A percentile compares a stretch with the other conserved stretches of the same genome.
Conservation (phyloP, 108 stramenopile species). For the Fragilariopsis cylindrus region DNA sequence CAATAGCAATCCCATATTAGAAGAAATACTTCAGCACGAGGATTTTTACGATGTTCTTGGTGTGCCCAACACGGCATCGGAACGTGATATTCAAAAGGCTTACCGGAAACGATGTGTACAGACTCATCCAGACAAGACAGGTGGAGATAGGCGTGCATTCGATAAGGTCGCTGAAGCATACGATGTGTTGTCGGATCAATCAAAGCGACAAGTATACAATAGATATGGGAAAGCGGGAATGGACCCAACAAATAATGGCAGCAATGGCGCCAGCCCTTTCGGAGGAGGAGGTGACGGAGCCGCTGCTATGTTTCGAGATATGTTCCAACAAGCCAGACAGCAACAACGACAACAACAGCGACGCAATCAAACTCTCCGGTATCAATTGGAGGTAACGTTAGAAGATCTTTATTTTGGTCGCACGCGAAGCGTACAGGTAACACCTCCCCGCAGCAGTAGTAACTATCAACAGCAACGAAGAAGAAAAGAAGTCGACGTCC, state of each 20-base stretch:
- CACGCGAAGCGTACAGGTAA: conserved; percentile 48
- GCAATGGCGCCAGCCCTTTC: conserved; percentile 13
- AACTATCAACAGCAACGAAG: conserved; percentile 23
- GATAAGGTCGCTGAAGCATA: conserved; percentile 94
- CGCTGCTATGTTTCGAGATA: conserved; percentile 19
- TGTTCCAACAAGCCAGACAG: conserved; percentile 24
- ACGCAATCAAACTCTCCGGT: conserved; percentile 62
- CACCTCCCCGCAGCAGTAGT: conserved; percentile 40
- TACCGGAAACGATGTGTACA: conserved; percentile 86
- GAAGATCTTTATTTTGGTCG: conserved; percentile 81
- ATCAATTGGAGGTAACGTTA: conserved; percentile 74
- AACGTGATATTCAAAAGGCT: conserved; percentile 77
- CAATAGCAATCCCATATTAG: conserved; percentile 15
- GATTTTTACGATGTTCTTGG: conserved; percentile 57
- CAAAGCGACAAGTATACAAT: conserved; percentile 90
- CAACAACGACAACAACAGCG: conserved; percentile 30
- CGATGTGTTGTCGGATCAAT: conserved; percentile 90
- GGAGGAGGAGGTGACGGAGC: conserved; percentile 21
- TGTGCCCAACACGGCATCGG: conserved; percentile 22
- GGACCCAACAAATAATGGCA: conserved; percentile 13
- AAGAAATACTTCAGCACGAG: conserved; percentile 43
- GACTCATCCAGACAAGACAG: conserved; percentile 94
- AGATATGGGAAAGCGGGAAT: conserved; percentile 81
- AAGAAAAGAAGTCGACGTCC: conserved; percentile 60
- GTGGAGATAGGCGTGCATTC: conserved; percentile 79